These are phyloP conservation scores for Geosmithia putterillii DNA, from an alignment of 2,329 filamentous ascomycete genomes.

Conservation along the genomic window DNA sequence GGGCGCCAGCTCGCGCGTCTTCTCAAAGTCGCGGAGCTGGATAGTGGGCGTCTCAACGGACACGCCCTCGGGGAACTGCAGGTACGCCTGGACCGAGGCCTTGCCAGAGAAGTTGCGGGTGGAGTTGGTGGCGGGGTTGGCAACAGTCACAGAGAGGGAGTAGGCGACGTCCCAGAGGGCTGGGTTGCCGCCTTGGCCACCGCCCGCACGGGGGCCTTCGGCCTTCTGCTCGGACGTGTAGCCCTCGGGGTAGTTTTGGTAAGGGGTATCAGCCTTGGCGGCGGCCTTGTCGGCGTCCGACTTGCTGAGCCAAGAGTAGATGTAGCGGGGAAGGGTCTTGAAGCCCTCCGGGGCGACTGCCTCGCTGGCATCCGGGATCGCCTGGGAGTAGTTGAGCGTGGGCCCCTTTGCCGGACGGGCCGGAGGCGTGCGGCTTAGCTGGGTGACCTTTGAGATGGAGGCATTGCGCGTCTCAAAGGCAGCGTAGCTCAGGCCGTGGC, in stretches of 20 bases:
- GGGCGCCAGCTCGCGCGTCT: slow-evolving; percentile 40
- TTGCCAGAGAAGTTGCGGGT: slow-evolving; percentile 20
- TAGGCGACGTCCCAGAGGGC: slow-evolving; percentile 44
- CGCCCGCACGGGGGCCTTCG: slow-evolving; percentile 44
- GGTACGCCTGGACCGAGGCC: slow-evolving; percentile 31
- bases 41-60: slow-evolving; percentile 50
- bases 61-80: slow-evolving; percentile 25
- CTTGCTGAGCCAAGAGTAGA: slow-evolving; percentile 53
- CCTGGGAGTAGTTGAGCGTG: slow-evolving; percentile 31
- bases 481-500: slow-evolving; percentile 76
- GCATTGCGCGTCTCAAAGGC: slow-evolving; percentile 49
- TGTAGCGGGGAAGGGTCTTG: slow-evolving; percentile 48
- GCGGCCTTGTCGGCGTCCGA: slow-evolving; percentile 26
- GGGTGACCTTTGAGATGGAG: slow-evolving; percentile 30
- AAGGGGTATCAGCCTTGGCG: slow-evolving; percentile 16
- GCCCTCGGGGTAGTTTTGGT: slow-evolving; percentile 52
- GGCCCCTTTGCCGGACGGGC: slow-evolving; percentile 20
- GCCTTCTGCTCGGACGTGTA: slow-evolving; percentile 40
- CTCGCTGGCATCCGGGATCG: slow-evolving; percentile 38
- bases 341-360: slow-evolving; percentile 49
- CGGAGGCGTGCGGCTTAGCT: slow-evolving; percentile 26
- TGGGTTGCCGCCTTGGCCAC: slow-evolving; percentile 57
- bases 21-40: slow-evolving; percentile 63
- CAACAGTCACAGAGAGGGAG: slow-evolving; percentile 29
- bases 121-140: slow-evolving; percentile 41